A percentile compares a stretch with the other conserved stretches of the same genome.
Evolutionary conservation across 805 yeast genomes (phyloP).

Genomic region (Candida cerambycidarum): DNA sequence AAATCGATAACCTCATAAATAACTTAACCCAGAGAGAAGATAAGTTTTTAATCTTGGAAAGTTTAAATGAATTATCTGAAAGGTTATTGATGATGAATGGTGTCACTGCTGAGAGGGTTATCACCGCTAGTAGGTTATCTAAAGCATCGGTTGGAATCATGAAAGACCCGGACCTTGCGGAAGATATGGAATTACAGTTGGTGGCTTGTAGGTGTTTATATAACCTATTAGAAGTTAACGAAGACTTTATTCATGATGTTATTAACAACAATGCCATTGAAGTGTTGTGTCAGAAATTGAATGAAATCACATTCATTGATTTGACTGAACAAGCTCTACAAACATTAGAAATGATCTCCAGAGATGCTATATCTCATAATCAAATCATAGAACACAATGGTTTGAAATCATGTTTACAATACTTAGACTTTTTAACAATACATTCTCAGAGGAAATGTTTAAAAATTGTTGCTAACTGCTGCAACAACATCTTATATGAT

Average conservation of each 20-base stretch:
- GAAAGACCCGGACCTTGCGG: constrained; percentile 54
- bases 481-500: constrained; percentile 44
- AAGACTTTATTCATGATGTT: constrained; percentile 60
- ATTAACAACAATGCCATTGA: constrained; percentile 66
- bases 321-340: constrained; percentile 88
- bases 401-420: constrained; percentile 62
- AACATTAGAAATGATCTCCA: constrained; percentile 65
- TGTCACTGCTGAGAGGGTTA: constrained; percentile 55
- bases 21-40: constrained; percentile 50
- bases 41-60: constrained; percentile 61
- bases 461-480: constrained; percentile 67
- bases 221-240: constrained; percentile 74
- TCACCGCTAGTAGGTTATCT: constrained; percentile 61
- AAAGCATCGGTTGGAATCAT: constrained; percentile 57
- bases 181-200: constrained; percentile 75
- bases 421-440: constrained; percentile 82
- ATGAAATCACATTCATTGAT: constrained; percentile 82
- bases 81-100: constrained; percentile 68
- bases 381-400: constrained; percentile 61
- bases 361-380: constrained; percentile 48
- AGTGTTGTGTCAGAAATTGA: constrained; percentile 60
- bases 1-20: constrained; percentile 34
- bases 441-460: constrained; percentile 87
- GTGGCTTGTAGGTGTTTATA: constrained; percentile 82
- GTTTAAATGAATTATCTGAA: constrained; percentile 64